Conservation (phyloP, 73 alveolate genomes). For the Uronychia setigera region DNA sequence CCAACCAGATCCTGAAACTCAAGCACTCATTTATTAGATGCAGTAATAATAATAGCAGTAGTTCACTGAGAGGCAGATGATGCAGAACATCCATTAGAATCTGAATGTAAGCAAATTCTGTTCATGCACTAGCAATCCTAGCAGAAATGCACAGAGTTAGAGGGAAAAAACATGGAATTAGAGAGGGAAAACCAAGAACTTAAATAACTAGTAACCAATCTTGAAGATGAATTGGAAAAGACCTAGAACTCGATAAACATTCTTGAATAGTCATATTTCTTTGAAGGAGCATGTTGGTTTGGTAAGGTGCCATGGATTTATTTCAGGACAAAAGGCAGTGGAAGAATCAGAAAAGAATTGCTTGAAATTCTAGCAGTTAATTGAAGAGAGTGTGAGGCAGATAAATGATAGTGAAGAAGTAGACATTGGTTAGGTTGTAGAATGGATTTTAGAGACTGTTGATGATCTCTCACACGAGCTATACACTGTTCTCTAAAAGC, state of each 20-base stretch:
- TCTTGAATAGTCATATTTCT: not conserved
- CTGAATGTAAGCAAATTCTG: not conserved
- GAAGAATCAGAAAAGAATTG: not conserved
- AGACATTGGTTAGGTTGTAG: not conserved
- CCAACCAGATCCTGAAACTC: too few species aligned
- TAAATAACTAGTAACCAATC: not conserved
- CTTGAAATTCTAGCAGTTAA: not conserved
- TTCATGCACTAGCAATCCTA: not conserved
- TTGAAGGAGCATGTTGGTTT: not conserved
- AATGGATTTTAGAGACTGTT: not conserved
- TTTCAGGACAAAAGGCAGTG: not conserved
- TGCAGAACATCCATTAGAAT: not conserved
- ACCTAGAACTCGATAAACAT: not conserved
- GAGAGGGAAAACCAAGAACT: not conserved
- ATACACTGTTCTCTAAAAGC: not conserved
- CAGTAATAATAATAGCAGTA: not conserved
- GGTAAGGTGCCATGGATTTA: not conserved
- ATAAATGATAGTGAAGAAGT: not conserved
- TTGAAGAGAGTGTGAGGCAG: not conserved
- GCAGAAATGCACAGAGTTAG: not conserved
- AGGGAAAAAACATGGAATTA: not conserved
- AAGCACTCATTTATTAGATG: too few species aligned
- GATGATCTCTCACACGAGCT: not conserved
- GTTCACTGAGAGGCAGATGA: not conserved
- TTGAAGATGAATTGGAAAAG: not conserved